Evolutionary conservation across 257 asterid genomes (phyloP).

Genomic region (Linaria vulgaris): DNA sequence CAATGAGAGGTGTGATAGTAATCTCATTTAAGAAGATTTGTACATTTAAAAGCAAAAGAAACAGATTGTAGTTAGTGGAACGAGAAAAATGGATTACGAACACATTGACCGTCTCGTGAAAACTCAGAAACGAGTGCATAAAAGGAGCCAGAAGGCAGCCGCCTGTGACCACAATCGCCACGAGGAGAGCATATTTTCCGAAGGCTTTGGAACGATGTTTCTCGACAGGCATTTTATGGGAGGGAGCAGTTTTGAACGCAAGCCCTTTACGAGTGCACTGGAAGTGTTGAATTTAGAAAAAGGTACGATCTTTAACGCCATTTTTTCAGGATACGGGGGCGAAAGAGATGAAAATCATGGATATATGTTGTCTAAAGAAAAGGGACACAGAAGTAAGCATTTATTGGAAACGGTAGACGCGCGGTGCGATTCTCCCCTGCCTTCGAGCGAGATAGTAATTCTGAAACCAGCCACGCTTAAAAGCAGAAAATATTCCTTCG

Average conservation of each 20-base stretch:
- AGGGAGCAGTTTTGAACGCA: slow-evolving; percentile 30
- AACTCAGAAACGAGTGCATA: slow-evolving; percentile 32
- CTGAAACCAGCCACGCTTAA: slow-evolving; percentile 44
- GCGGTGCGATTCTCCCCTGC: too few relatives aligned
- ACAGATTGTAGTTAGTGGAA: slow-evolving; percentile 26
- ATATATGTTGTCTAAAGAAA: too few relatives aligned
- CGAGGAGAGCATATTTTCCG: slow-evolving; percentile 24
- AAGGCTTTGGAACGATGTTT: slow-evolving; percentile 51
- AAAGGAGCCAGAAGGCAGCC: slow-evolving; percentile 15
- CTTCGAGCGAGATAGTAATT: slow-evolving; percentile 49
- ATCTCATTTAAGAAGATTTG: slow-evolving; percentile 31
- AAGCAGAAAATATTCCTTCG: slow-evolving; percentile 29
- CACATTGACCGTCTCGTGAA: slow-evolving; percentile 29
- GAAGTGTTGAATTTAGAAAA: slow-evolving; percentile 44
- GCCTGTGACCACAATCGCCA: too few relatives aligned
- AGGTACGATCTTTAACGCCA: too few relatives aligned
- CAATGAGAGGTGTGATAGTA: slow-evolving; percentile 27
- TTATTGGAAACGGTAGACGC: neutral
- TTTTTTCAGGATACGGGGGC: too few relatives aligned
- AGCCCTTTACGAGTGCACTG: slow-evolving; percentile 56
- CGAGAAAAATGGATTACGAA: slow-evolving; percentile 32
- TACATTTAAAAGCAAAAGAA: slow-evolving; percentile 25
- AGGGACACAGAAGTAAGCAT: too few relatives aligned
- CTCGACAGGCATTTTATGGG: slow-evolving; percentile 35
- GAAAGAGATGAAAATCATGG: too few relatives aligned